Conservation (phyloP, 352 stramenopile genomes). For the Phytophthora citricola region DNA sequence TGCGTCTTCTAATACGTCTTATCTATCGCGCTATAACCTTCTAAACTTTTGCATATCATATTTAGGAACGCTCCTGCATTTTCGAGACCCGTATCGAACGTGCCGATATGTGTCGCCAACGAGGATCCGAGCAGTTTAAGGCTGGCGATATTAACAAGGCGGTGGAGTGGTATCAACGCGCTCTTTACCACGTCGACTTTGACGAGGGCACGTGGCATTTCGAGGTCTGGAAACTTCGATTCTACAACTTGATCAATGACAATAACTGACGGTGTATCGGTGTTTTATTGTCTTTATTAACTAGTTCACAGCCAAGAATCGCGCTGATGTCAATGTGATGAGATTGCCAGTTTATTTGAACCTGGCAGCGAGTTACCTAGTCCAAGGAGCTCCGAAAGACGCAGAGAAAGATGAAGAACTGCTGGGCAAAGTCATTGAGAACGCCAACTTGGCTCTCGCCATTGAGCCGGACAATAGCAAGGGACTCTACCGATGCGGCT, state of each 20-base stretch:
- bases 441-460: conserved; percentile 67
- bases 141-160: conserved; percentile 50
- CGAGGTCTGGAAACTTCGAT: conserved; percentile 45
- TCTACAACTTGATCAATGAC: neutral
- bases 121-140: conserved; percentile 70
- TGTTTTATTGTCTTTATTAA: neutral
- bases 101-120: conserved; percentile 66
- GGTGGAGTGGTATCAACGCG: conserved; percentile 78
- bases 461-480: conserved; percentile 87
- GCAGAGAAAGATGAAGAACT: conserved; percentile 39
- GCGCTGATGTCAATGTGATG: conserved; percentile 73
- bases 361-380: conserved; percentile 77
- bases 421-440: conserved; percentile 62
- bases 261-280: neutral
- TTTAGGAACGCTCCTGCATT: conserved; percentile 84
- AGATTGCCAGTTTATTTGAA: conserved; percentile 83
- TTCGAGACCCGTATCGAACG: conserved; percentile 84
- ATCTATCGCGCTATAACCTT: conserved; percentile 5
- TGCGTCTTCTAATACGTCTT: conserved; percentile 4
- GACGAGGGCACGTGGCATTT: conserved; percentile 88
- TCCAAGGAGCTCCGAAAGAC: conserved; percentile 45
- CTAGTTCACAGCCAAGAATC: conserved; percentile 79
- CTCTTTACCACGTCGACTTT: conserved; percentile 84
- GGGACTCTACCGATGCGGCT: conserved; percentile 80
- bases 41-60: conserved; percentile 9